These are phyloP conservation scores for Aspergillus fijiensis DNA, from an alignment of 2,329 filamentous ascomycete species.

Conservation along the genomic window DNA sequence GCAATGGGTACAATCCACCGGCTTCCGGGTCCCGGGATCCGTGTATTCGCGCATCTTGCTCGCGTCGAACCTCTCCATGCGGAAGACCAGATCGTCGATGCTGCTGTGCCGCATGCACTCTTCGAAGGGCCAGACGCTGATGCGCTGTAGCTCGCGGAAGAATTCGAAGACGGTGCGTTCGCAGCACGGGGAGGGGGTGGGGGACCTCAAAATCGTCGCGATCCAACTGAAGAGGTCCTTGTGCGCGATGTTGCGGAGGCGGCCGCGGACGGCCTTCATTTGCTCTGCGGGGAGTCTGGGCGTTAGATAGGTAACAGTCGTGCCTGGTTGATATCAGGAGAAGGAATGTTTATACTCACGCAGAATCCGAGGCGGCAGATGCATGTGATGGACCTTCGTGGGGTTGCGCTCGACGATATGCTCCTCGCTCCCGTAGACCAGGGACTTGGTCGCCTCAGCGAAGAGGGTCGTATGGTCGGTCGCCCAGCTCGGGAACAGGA, in stretches of 20 bases:
- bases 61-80: neutral
- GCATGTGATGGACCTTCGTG: neutral
- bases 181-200: neutral
- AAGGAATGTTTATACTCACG: constrained; percentile 2
- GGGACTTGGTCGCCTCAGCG: neutral
- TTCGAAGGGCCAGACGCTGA: constrained; percentile 5
- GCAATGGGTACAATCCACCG: neutral
- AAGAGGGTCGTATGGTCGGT: constrained; percentile 2
- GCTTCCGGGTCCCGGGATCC: too few species aligned
- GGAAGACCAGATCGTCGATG: neutral
- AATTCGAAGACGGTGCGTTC: constrained; percentile 5
- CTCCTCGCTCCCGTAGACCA: neutral
- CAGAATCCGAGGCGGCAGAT: neutral
- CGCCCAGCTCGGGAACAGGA: constrained; percentile 4
- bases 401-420: constrained; percentile 11
- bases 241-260: constrained; percentile 7
- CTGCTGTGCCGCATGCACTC: neutral
- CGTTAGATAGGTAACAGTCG: too few species aligned
- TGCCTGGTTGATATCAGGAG: too few species aligned
- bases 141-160: neutral
- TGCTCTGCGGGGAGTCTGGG: neutral
- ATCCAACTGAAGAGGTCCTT: neutral
- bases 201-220: neutral
- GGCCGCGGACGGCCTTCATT: constrained; percentile 7
- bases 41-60: neutral